These are phyloP conservation scores for Kingdonia uniflora DNA, from an alignment of 164 flowering plant genomes.

Conservation along the genomic window DNA sequence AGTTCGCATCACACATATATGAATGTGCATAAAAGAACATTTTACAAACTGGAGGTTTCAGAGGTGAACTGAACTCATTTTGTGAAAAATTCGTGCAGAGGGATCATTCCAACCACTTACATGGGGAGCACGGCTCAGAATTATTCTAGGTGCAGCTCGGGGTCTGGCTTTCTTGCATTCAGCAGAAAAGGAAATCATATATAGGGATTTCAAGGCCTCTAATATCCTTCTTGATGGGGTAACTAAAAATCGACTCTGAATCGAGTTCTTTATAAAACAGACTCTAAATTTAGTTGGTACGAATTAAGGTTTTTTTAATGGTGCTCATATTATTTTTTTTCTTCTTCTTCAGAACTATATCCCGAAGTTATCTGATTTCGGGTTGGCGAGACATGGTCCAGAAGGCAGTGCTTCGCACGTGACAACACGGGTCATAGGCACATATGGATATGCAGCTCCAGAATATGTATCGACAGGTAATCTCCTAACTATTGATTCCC, in stretches of 20 bases:
- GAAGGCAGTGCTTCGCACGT: slow-evolving; percentile 36
- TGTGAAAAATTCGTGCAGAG: slow-evolving; percentile 41
- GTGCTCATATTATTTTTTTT: background rate
- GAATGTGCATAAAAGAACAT: too few species aligned
- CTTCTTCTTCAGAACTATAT: slow-evolving; percentile 22
- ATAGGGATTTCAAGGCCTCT: slow-evolving; percentile 80
- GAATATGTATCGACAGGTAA: slow-evolving; percentile 53
- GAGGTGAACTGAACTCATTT: too few species aligned
- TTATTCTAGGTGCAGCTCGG: slow-evolving; percentile 65
- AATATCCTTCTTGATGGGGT: slow-evolving; percentile 83
- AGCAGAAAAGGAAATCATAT: slow-evolving; percentile 58
- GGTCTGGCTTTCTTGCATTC: slow-evolving; percentile 73
- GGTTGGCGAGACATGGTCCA: slow-evolving; percentile 53
- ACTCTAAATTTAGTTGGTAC: too few species aligned
- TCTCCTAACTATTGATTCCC: background rate
- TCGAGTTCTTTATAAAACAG: too few species aligned
- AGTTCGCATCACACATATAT: too few species aligned
- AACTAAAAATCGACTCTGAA: slow-evolving; percentile 6
- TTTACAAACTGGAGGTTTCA: too few species aligned
- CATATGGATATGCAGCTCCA: slow-evolving; percentile 56
- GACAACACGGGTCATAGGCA: slow-evolving; percentile 40
- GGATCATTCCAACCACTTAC: slow-evolving; percentile 59
- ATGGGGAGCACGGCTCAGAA: slow-evolving; percentile 61
- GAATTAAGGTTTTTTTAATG: background rate
- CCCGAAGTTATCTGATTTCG: slow-evolving; percentile 59